Base-by-base conservation (phyloP, 805 yeast species). In the Myxozyma mucilagina region DNA sequence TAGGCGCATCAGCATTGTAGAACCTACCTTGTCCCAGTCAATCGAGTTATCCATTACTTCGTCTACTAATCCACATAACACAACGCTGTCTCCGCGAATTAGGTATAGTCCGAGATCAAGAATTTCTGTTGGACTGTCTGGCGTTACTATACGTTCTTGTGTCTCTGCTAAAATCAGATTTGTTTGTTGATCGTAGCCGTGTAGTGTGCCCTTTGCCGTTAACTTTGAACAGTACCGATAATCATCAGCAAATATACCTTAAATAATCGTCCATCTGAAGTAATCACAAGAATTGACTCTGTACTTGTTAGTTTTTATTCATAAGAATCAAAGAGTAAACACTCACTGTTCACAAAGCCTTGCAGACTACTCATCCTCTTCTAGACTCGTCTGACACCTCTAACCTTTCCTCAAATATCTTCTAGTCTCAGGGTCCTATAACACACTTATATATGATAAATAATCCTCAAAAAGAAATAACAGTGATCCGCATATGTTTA, bases 121-220 rank as follows among this genome's bases (percentile, higher is more conserved):
- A 14, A 48, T 53, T 49, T 66, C 69, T n/a, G 70, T 56, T 0
- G 67, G 67, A 11, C 14, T 47, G 36, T 69, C 70, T n/a, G 64
- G 66, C 5, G 60, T 35, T 7, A 68, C 59, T 20, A 68, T 53
- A 10, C 72, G 56, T 35, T 68, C 71, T 42, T 65, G 54, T 13
- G 71, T 53, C 20, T 51, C 41, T 24, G 36, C 36, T 29, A 68
- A 59, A 18, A 68, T 68, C 32, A 68, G 48, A 53, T 68, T 68
- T 13, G 68, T 67, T 10, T 68, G 61, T 47, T 68, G 70, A 32
- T 68, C 71, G 39, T 60, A 69, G 36, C 71, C 71, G 53, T 69
- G 66, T 3, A 68, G 67, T 14, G 32, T 49, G 3, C 71, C 71
- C 70, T 66, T 16, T 14, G 38, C 16, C 9, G 35, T 16, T 29